A percentile compares a stretch with the other conserved stretches of the same genome.
Evolutionary conservation across 805 yeast species (phyloP).

Genomic region (Saccharomycopsis javanensis): DNA sequence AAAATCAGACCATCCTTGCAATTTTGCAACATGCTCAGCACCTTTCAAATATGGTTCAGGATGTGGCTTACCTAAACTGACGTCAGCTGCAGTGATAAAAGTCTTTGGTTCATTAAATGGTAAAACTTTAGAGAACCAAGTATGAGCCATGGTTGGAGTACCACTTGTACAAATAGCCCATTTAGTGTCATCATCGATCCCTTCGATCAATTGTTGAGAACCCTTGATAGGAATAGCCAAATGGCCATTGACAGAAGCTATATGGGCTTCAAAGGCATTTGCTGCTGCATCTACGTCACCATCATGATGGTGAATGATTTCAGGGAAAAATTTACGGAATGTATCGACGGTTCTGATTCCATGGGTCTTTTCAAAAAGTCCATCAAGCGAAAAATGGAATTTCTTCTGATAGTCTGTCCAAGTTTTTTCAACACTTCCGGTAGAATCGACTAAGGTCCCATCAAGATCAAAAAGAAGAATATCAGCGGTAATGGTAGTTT

Average conservation of each 20-base stretch:
- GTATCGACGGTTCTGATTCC: conserved; percentile 81
- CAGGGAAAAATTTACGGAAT: conserved; percentile 64
- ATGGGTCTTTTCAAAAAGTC: conserved; percentile 46
- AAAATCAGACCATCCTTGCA: conserved; percentile 31
- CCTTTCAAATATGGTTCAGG: conserved; percentile 74
- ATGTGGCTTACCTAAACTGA: conserved; percentile 72
- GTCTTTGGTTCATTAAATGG: conserved; percentile 54
- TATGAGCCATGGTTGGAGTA: conserved; percentile 62
- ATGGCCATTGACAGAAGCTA: conserved; percentile 64
- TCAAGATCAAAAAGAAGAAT: conserved; percentile 64
- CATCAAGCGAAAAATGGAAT: conserved; percentile 40
- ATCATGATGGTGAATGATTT: conserved; percentile 38
- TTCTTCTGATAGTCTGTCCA: conserved; percentile 69
- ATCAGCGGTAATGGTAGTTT: conserved; percentile 11
- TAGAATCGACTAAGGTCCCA: conserved; percentile 79
- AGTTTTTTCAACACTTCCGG: conserved; percentile 71
- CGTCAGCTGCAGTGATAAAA: conserved; percentile 77
- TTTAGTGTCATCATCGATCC: conserved; percentile 36
- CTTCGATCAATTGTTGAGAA: conserved; percentile 45
- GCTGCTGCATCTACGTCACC: conserved; percentile 43
- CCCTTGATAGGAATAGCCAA: conserved; percentile 71
- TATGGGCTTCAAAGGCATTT: conserved; percentile 55
- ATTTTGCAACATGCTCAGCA: conserved; percentile 25
- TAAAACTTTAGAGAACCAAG: conserved; percentile 61
- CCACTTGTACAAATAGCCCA: conserved; percentile 91